Percentiles rank a stretch among this genome's conserved stretches.
phyloP scores from a whole-genome alignment of 164 flowering plant species.

The Dillenia turbinata region DNA sequence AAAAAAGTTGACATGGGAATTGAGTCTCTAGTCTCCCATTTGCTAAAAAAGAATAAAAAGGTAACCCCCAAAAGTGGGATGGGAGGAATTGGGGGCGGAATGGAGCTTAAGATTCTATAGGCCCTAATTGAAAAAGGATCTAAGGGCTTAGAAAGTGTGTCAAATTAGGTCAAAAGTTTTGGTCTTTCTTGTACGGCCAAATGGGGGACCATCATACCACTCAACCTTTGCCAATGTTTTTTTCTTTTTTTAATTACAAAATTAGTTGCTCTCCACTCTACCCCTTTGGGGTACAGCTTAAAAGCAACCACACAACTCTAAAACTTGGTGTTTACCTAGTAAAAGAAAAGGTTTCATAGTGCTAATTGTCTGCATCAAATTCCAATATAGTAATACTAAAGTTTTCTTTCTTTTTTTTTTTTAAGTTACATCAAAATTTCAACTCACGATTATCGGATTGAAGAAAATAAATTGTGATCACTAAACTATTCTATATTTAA shows the following conservation, averaged over 20 bases:
- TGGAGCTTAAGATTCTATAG: slow-evolving; percentile 17
- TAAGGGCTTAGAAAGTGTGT: slow-evolving; percentile 5
- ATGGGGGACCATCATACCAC: slow-evolving; percentile 6
- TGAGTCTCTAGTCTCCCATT: background rate
- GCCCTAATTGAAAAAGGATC: slow-evolving; percentile 2
- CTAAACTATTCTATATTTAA: too few species aligned
- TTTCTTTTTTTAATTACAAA: background rate
- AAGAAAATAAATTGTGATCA: too few species aligned
- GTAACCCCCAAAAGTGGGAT: background rate
- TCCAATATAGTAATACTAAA: too few species aligned
- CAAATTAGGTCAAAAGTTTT: slow-evolving; percentile 12
- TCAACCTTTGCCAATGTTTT: background rate
- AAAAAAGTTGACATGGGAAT: background rate
- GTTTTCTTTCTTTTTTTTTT: too few species aligned
- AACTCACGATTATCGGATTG: too few species aligned
- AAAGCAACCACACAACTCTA: too few species aligned
- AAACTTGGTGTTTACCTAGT: too few species aligned
- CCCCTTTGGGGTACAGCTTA: too few species aligned
- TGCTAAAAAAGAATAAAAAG: background rate
- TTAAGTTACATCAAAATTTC: too few species aligned
- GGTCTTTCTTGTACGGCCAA: slow-evolving; percentile 15
- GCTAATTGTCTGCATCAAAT: too few species aligned
- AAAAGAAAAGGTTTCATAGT: too few species aligned
- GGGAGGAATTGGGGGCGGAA: background rate
- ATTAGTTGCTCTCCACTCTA: background rate